phyloP scores from a whole-genome alignment of 2,329 filamentous ascomycete genomes.

The Penicillium verrucosum region DNA sequence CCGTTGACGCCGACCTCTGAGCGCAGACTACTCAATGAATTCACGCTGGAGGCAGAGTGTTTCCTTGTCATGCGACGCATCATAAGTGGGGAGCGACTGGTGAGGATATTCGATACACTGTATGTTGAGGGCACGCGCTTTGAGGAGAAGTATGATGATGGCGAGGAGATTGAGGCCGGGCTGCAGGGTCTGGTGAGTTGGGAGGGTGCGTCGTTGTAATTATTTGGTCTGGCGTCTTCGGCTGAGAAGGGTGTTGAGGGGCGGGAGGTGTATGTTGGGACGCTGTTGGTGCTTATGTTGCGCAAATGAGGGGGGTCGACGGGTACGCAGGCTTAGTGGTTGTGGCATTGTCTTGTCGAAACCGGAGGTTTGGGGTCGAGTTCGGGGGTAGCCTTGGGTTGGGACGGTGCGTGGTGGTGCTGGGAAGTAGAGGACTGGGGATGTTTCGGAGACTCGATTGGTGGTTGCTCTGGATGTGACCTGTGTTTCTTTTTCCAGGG shows the following conservation, averaged over 20 bases:
- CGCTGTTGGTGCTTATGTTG: slow-evolving; percentile 25
- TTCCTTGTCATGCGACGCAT: slow-evolving; percentile 29
- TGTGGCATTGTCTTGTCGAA: slow-evolving; percentile 18
- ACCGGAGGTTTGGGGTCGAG: slow-evolving; percentile 23
- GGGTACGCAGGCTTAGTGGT: slow-evolving; percentile 7
- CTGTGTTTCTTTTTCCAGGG: not conserved
- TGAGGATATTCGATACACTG: slow-evolving; percentile 24
- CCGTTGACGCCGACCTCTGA: slow-evolving; percentile 25
- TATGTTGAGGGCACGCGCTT: slow-evolving; percentile 24
- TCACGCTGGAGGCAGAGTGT: slow-evolving; percentile 25
- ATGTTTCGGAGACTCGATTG: slow-evolving; percentile 25
- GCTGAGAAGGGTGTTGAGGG: slow-evolving; percentile 12
- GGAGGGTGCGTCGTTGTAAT: slow-evolving; percentile 18
- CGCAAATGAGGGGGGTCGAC: slow-evolving; percentile 26
- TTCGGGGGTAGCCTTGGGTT: slow-evolving; percentile 21
- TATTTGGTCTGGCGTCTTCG: slow-evolving; percentile 13
- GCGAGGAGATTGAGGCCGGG: slow-evolving; percentile 19
- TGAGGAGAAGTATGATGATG: slow-evolving; percentile 4
- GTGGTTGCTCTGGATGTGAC: slow-evolving; percentile 19
- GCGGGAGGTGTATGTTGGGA: slow-evolving; percentile 15
- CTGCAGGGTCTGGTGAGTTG: slow-evolving; percentile 12
- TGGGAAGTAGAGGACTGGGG: slow-evolving; percentile 19
- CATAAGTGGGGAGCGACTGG: slow-evolving; percentile 21
- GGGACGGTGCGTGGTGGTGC: slow-evolving; percentile 16
- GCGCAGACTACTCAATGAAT: slow-evolving; percentile 31